Evolutionary conservation across 1,284 basidiomycete species (phyloP), one percentile per base, ranked within the genome.

Genomic region (Tilletiaria anomala): DNA sequence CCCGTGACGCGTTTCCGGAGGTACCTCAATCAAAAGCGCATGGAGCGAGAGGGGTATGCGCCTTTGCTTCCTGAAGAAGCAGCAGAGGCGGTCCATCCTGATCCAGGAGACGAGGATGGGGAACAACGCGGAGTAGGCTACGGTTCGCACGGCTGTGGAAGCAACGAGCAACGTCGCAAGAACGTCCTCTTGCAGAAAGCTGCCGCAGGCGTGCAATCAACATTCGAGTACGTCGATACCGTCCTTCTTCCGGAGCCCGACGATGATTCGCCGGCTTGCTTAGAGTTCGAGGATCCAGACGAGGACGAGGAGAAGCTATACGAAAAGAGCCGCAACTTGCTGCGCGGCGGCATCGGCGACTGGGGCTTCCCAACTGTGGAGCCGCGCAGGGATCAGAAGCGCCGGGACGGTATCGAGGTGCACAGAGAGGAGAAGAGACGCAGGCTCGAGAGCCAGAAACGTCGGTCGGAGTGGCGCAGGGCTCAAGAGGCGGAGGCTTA

Each of bases 301-400:
- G 70, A 73, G 31, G 72, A 70, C 45, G 78, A 88, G 68, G 53
- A 64, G 20, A 78, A 83, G 47, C 68, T 88, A 34, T 89, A 79
- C 56, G 70, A 69, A 15, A 73, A 81, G 39, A 79, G 80, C 56
- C 75, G 76, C 53, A 73, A 75, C n/a, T n/a, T n/a, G n/a, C n/a
- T n/a, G n/a, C n/a, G 50, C 80, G 84, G 42, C 70, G 86, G 17
- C 87, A 91, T 56, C n/a, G 93, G 91, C 6, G 87, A 94, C 70
- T 87, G 88, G 60, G 78, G 82, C 53, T 93, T 91, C 64, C 85
- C 85, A 1, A 80, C 78, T 51, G 79, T 89, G 45, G 87, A 89
- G 58, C 79, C 84, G 26, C 84, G 79, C 61, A 77, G 82, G 35
- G 77, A 86, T 69, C 66, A 51, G 44, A 37, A 39, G 5, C 45